Conservation (phyloP, 139 green algal species). For the Nannochloris sp. region DNA sequence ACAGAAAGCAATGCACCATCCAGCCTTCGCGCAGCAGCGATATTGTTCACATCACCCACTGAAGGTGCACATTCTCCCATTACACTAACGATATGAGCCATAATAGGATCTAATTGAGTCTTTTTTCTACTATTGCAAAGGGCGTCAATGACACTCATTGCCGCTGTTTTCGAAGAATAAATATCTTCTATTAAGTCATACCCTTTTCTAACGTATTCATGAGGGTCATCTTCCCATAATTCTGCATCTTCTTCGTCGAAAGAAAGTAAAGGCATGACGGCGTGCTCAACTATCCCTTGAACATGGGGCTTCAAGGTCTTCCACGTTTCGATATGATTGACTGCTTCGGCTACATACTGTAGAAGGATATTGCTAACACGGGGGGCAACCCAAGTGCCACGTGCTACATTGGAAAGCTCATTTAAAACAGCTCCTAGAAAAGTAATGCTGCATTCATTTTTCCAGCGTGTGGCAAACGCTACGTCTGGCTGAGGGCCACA, state of each 20-base stretch:
- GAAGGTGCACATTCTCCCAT: constrained; percentile 29
- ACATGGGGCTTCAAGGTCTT: constrained; percentile 73
- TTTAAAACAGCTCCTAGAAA: constrained; percentile 73
- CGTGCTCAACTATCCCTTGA: constrained; percentile 41
- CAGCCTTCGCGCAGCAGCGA: constrained; percentile 51
- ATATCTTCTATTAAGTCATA: constrained; percentile 99
- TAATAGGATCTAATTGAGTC: constrained; percentile 53
- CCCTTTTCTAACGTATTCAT: constrained; percentile 95
- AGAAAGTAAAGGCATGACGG: constrained; percentile 85
- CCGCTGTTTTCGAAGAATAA: constrained; percentile 81
- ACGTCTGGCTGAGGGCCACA: constrained; percentile 35
- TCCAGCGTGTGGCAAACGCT: constrained; percentile 61
- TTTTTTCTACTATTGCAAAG: constrained; percentile 55
- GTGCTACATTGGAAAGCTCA: constrained; percentile 46
- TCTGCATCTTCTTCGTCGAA: constrained; percentile 82
- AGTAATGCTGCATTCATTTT: constrained; percentile 41
- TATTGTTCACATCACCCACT: no score
- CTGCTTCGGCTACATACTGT: constrained; percentile 58
- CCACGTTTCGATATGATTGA: constrained; percentile 42
- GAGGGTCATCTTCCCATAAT: constrained; percentile 91
- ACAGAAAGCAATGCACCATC: constrained; percentile 88
- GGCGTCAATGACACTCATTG: constrained; percentile 82
- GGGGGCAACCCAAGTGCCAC: constrained; percentile 54
- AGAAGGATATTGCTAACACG: constrained; percentile 75
- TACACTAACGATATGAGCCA: constrained; percentile 42